Conservation (phyloP, 1,139 yeast species). For the Nakaseomyces bracarensis region DNA sequence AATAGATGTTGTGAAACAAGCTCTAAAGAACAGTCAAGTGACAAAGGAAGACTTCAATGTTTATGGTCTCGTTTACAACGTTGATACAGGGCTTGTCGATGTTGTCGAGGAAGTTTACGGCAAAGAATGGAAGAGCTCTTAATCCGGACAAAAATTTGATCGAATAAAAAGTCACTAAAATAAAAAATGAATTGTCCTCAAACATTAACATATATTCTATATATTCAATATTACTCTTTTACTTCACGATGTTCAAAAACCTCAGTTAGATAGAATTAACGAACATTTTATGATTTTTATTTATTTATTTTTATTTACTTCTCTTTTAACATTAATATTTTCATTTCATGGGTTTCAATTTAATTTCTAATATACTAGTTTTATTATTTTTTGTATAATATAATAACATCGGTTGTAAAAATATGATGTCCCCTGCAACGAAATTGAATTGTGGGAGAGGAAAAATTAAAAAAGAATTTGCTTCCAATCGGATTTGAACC, state of each 20-base stretch:
- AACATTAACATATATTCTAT: constrained; percentile 1
- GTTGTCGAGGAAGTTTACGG: constrained; percentile 30
- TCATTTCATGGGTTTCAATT: not conserved
- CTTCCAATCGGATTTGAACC: constrained; percentile 32
- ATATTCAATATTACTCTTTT: not conserved
- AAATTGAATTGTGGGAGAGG: too few relatives aligned
- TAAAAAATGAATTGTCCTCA: not conserved
- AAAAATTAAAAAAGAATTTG: constrained; percentile 15
- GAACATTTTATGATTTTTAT: not conserved
- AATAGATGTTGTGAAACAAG: constrained; percentile 66
- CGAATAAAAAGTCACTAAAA: constrained; percentile 1
- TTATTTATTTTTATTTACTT: not conserved
- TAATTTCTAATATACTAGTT: not conserved
- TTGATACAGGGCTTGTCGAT: constrained; percentile 61
- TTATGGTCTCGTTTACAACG: constrained; percentile 85
- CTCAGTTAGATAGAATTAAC: constrained; percentile 5
- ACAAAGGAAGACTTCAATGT: constrained; percentile 36
- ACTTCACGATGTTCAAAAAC: not conserved
- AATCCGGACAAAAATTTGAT: too few relatives aligned
- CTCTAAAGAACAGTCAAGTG: constrained; percentile 61
- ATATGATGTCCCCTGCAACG: too few relatives aligned
- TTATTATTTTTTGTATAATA: not conserved
- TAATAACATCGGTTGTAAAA: not conserved
- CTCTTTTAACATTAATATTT: not conserved
- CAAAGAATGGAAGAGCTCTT: constrained; percentile 9